phyloP scores from a whole-genome alignment of 305 asterid species.

The Caryopteris hybrid region DNA sequence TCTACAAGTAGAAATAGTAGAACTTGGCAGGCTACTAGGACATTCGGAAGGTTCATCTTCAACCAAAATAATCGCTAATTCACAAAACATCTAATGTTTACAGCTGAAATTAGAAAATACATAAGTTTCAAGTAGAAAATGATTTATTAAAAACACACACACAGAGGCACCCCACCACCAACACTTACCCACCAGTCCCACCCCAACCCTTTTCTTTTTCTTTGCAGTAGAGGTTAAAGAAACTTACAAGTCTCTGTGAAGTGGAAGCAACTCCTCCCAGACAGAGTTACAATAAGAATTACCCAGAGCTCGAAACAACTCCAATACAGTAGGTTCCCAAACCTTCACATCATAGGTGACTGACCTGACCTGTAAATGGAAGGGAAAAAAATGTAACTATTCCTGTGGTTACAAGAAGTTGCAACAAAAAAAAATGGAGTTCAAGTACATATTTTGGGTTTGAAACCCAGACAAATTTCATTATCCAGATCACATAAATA shows the following conservation, averaged over 20 bases:
- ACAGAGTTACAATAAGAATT: conserved; percentile 79
- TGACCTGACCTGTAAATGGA: conserved; percentile 71
- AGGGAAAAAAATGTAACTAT: conserved; percentile 14
- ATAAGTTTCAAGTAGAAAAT: not conserved
- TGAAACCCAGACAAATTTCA: not conserved
- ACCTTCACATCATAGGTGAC: conserved; percentile 88
- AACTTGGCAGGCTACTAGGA: not conserved
- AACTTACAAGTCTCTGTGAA: conserved; percentile 53
- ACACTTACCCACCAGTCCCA: not conserved
- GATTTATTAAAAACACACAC: not conserved
- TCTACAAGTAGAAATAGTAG: not conserved
- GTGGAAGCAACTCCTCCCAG: conserved; percentile 88
- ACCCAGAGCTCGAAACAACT: conserved; percentile 74
- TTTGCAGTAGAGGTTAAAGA: conserved; percentile 12
- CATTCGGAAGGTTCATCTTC: not conserved
- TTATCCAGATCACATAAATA: not conserved
- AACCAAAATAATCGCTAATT: not conserved
- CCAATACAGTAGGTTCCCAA: conserved; percentile 89
- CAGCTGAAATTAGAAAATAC: not conserved
- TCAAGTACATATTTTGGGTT: conserved; percentile 1
- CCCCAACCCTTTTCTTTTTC: not conserved
- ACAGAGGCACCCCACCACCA: too few relatives aligned
- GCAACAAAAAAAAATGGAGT: not conserved
- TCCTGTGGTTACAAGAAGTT: not conserved
- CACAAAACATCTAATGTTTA: not conserved